phyloP scores from a whole-genome alignment of 805 yeast genomes.

The Kazachstania kunashirensis region DNA sequence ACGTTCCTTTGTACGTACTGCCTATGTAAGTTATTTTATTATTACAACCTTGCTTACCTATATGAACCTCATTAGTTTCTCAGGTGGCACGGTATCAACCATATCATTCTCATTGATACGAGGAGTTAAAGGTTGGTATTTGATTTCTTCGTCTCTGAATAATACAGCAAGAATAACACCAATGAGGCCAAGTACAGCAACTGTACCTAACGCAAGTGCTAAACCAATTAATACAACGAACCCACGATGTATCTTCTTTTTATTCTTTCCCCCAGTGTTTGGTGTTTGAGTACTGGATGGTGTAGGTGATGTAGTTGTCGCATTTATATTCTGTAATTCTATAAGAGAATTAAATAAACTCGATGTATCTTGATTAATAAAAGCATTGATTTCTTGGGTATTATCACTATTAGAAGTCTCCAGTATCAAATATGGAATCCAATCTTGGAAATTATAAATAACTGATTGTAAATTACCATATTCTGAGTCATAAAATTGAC shows the following conservation, averaged over 20 bases:
- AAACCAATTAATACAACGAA: slow-evolving; percentile 59
- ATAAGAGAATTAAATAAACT: slow-evolving; percentile 24
- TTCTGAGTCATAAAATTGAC: slow-evolving; percentile 30
- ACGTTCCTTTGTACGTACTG: too few species aligned
- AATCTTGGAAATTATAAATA: slow-evolving; percentile 16
- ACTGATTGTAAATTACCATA: slow-evolving; percentile 24
- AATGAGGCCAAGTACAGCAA: slow-evolving; percentile 33
- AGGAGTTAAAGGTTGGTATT: slow-evolving; percentile 39
- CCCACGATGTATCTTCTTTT: slow-evolving; percentile 37
- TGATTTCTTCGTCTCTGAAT: slow-evolving; percentile 32
- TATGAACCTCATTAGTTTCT: slow-evolving; percentile 35
- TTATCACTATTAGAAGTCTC: neutral
- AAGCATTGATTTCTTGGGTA: slow-evolving; percentile 9
- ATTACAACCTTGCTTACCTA: too few species aligned
- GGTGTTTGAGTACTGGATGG: slow-evolving; percentile 10
- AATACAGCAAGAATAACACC: slow-evolving; percentile 30
- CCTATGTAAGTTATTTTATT: too few species aligned
- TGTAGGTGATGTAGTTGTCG: slow-evolving; percentile 9
- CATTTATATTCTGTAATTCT: slow-evolving; percentile 9
- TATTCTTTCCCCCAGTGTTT: too few species aligned
- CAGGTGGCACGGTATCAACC: slow-evolving; percentile 56
- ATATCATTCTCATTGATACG: slow-evolving; percentile 52
- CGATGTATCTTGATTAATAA: slow-evolving; percentile 32
- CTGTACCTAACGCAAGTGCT: slow-evolving; percentile 53
- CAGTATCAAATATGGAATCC: slow-evolving; percentile 20